phyloP scores from a whole-genome alignment of 192 early-diverging fungal species.

The Haplosporangium gracile region DNA sequence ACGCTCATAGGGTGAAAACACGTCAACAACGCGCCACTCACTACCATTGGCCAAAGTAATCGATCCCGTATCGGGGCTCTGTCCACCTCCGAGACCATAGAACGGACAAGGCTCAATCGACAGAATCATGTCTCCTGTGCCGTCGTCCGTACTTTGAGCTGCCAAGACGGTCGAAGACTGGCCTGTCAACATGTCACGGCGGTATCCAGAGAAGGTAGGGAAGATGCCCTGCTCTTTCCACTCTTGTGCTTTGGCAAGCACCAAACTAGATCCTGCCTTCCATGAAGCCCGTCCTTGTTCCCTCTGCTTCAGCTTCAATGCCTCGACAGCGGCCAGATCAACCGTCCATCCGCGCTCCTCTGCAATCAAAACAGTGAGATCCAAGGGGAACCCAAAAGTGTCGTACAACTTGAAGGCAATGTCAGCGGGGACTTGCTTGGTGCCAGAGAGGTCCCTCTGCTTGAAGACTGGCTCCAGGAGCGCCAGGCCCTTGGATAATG shows the following conservation, averaged over 20 bases:
- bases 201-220: conserved; percentile 67
- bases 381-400: conserved; percentile 72
- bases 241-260: conserved; percentile 22
- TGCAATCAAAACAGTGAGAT: conserved; percentile 66
- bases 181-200: conserved; percentile 54
- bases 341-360: conserved; percentile 70
- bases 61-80: conserved; percentile 62
- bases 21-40: conserved; percentile 61
- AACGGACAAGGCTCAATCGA: conserved; percentile 71
- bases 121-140: conserved; percentile 58
- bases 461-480: conserved; percentile 61
- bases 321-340: conserved; percentile 61
- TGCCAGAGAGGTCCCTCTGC: conserved; percentile 45
- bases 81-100: conserved; percentile 72
- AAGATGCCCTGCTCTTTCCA: conserved; percentile 53
- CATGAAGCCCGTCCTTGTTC: conserved; percentile 62
- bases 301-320: conserved; percentile 59
- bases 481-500: conserved; percentile 62
- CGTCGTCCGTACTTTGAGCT: conserved; percentile 48
- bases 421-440: conserved; percentile 56
- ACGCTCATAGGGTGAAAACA: conserved; percentile 65
- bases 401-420: conserved; percentile 70
- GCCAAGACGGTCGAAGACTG: conserved; percentile 48
- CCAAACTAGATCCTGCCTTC: conserved; percentile 50
- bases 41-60: conserved; percentile 57